Conservation (phyloP, 345 rosid species). For the Salix suchowensis region DNA sequence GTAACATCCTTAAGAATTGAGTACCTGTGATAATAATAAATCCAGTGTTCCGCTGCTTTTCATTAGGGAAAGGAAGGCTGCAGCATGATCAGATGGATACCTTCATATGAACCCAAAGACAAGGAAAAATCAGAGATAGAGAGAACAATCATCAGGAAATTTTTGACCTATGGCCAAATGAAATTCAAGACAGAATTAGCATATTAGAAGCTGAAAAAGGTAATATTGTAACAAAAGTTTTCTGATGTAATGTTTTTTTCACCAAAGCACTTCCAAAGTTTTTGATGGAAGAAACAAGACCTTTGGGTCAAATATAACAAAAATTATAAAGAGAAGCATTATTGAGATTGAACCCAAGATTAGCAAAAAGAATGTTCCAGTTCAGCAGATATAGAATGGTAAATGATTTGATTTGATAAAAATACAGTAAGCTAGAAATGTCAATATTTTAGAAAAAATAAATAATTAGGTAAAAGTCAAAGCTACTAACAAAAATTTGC, state of each 20-base stretch:
- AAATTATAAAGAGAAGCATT: too few species aligned
- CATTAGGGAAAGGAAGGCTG: conserved; percentile 38
- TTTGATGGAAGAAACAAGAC: too few species aligned
- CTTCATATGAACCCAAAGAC: conserved; percentile 16
- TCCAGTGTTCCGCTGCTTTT: conserved; percentile 38
- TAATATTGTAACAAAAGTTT: not conserved
- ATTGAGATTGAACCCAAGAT: too few species aligned
- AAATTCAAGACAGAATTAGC: not conserved
- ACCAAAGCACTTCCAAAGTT: too few species aligned
- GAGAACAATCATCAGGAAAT: conserved; percentile 6
- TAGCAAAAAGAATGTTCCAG: too few species aligned
- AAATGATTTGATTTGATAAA: too few species aligned
- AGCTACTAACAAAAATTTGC: too few species aligned
- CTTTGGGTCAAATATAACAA: too few species aligned
- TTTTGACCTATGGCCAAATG: not conserved
- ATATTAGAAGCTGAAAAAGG: not conserved
- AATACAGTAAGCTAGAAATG: too few species aligned
- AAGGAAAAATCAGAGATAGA: not conserved
- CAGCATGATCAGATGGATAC: conserved; percentile 32
- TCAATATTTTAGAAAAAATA: too few species aligned
- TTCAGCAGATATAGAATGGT: too few species aligned
- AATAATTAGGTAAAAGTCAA: too few species aligned
- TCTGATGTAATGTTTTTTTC: not conserved
- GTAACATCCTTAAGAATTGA: not conserved
- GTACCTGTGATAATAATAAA: conserved; percentile 44